Base-by-base conservation (phyloP, 1,139 yeast genomes). In the Torulaspora globosa region DNA sequence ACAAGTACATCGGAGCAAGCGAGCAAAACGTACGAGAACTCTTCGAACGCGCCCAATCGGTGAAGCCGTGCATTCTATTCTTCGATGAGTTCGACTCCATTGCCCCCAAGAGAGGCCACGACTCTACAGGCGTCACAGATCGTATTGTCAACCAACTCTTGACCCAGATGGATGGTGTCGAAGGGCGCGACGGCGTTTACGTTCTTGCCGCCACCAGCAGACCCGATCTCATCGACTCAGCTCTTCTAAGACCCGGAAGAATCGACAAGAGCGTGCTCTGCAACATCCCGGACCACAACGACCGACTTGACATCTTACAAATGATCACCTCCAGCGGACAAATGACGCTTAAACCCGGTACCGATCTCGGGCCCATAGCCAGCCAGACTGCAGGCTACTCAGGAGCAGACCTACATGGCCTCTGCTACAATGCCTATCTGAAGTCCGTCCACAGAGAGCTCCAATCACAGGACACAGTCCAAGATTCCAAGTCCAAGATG, bases 101-200 rank as follows among this genome's bases (percentile, higher is more conserved):
- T 60, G 97, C 97, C 0, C 97, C 98, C 1, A 90, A 90, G 66
- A 82, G 98, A 73, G 98, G 98, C 1, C 97, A 90, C 62, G 98
- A 92, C 62, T 86, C 96, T 2, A 90, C 98, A 0, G 98, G 97
- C 50, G 98, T 92, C 4, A 92, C 98, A 1, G 98, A 92, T 65
- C 77, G 98, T 60, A 97, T 92, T 34, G 98, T 92, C 33, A 94
- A 94, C 67, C 98, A 92, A 64, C 79, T 92, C 82, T 77, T 92
- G 60, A 92, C 98, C 0, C 97, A 94, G 65, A 89, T 92, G 96
- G 99, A 92, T 68, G 99, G 99, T 70, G 97, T 97, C 1, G 98
- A 92, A 66, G 97, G 97, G 0, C 71, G 90, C 30, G 97, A 90
- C 59, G 97, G 97, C 0, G 98, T 94, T 2, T 92, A 92, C 61